Evolutionary conservation across 2,329 filamentous ascomycete genomes (phyloP).

Genomic region (Talaromyces sp.): DNA sequence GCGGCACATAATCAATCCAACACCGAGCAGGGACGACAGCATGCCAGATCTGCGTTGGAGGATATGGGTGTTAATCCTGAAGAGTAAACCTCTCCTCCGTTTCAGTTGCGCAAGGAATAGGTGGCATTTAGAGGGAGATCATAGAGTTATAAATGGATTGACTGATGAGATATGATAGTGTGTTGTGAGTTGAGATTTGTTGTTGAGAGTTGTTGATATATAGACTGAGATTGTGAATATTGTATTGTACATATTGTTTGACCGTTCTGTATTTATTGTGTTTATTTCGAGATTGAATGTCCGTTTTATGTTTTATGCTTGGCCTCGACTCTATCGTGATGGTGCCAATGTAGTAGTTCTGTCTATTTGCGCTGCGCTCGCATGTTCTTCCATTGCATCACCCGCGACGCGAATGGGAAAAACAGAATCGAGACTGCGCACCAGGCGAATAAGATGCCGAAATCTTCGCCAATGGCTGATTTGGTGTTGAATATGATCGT

Average conservation of each 20-base stretch:
- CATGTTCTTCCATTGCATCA: constrained; percentile 42
- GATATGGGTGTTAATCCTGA: constrained; percentile 19
- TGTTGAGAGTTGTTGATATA: background rate
- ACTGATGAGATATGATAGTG: background rate
- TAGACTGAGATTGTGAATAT: constrained; percentile 12
- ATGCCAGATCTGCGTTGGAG: constrained; percentile 17
- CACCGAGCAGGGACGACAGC: constrained; percentile 18
- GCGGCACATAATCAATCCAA: constrained; percentile 26
- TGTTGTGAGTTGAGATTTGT: background rate
- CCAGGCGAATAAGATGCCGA: constrained; percentile 57
- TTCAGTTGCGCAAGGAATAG: too few species aligned
- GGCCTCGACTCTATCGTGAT: background rate
- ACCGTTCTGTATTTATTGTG: constrained; percentile 3
- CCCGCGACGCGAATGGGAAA: constrained; percentile 52
- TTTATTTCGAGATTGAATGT: constrained; percentile 7
- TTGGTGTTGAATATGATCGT: constrained; percentile 62
- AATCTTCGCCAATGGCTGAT: constrained; percentile 59
- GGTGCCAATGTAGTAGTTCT: background rate
- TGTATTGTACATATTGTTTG: constrained; percentile 3
- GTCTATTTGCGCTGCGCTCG: background rate
- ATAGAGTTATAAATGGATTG: too few species aligned
- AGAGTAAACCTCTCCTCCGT: background rate
- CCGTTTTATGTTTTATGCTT: background rate
- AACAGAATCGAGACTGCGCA: constrained; percentile 52
- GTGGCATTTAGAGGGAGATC: too few species aligned